Evolutionary conservation across 768 basidiomycete genomes (phyloP), one percentile per base, ranked within the genome.

Genomic region (Kwoniella botswanensis): DNA sequence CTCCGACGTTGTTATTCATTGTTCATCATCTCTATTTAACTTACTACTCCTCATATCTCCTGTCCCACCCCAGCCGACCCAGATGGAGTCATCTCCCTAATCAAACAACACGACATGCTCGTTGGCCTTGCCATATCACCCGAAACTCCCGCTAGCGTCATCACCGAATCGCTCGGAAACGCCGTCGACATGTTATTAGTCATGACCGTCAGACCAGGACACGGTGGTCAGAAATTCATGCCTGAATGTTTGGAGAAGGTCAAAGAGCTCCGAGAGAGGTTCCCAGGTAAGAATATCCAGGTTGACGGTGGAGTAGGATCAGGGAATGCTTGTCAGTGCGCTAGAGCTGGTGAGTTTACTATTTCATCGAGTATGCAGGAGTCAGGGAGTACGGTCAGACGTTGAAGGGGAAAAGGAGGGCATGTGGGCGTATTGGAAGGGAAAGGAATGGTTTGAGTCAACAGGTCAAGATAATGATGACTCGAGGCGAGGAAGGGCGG

Each of bases 291-390:
- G 84, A 93, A 98, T 80, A 98, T 99, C 70, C 93, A 99, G 84
- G 97, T 99, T 62, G 97, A 99, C 82, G 97, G 97, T 42, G 97
- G 97, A 50, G 92, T 99, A n/a, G 92, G 94, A 6, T 92, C 92
- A 4, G 91, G 91, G 74, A 98, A 94, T 2, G 88, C 97, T 68
- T 91, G 88, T 77, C 87, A 86, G 64, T 98, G 97, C 78, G 95
- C 97, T 2, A 85, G 92, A 67, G 97, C 96, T 50, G 95, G 94
- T 91, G 71, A 70, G 84, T 82, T 61, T 84, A 53, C 7, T 13
- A n/a, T 54, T 65, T 29, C 58, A 22, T 5, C 22, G 44, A 29
- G 43, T 4, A 6, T 35, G 11, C 35, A 24, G 60, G 21, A 15
- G 18, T 50, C 12, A 50, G 46, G 29, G n/a, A 35, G 35, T 35